Evolutionary conservation across 2,329 filamentous ascomycete genomes (phyloP), one percentile per base, ranked within the genome.

Genomic region (Cephalotrichum gorgonifer): DNA sequence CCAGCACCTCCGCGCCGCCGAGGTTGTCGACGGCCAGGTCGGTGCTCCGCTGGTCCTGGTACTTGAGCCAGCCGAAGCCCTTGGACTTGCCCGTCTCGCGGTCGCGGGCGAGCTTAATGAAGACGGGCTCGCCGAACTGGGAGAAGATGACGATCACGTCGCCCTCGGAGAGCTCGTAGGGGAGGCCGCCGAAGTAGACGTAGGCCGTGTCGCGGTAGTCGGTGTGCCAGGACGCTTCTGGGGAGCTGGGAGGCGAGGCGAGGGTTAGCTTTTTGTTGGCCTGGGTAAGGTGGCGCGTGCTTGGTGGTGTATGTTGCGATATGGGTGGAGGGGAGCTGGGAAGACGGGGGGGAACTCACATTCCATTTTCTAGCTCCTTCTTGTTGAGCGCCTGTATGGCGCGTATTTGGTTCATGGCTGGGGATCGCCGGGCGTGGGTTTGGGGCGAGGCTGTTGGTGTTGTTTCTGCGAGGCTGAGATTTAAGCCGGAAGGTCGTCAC

Each of bases 151-250:
- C 90, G 56, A 97, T 81, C 54, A 98, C 78, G 67, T 98, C 93
- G 66, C 94, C 94, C 71, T 98, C 93, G 44, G 88, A 89, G 38
- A 98, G 77, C 60, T 95, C 88, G 67, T 86, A 95, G 3, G 90
- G 88, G 12, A 98, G 77, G 26, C 91, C 91, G 61, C 94, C 94
- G 57, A 98, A 90, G 73, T 96, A 95, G 63, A 98, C 73, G 66
- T 91, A 98, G 52, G 93, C 94, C 2, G 93, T 97, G 70, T 95
- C 93, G 69, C 88, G 87, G 69, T 97, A 98, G 72, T 98, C 94
- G 64, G 85, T 84, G 64, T 97, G 91, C 91, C 91, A 97, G 50
- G 91, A 96, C 54, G 85, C 91, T 67, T 89, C 83, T 39, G 90
- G 84, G 2, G 84, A 76, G 57, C 88, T 90, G 58, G 38, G 47